Evolutionary conservation across 495 filamentous ascomycete species (phyloP), one percentile per base, ranked within the genome.

Genomic region (Penicillium cosmopolitanum): DNA sequence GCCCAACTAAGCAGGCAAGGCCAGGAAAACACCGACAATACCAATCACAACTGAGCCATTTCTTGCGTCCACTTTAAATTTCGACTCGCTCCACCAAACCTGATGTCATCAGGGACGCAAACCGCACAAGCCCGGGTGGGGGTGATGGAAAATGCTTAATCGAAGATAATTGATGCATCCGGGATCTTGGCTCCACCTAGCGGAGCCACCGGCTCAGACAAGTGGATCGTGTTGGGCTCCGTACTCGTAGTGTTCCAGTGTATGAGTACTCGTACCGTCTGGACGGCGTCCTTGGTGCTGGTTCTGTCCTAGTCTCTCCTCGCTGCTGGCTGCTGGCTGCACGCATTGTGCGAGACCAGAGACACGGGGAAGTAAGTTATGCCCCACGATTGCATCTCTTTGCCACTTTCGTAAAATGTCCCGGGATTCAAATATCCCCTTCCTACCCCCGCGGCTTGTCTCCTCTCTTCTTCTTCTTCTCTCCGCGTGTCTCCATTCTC

Each of bases 31-130:
- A 38, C 2, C 15, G 15, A 18, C 16, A 40, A 40, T 13, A 40
- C 16, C 42, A 44, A 44, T 44, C 42, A 44, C 4, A 44, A 16
- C 42, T 9, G 42, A 4, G 42, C 42, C 16, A 44, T 44, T 43
- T 44, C 36, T 40, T 40, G 11, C 36, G 16, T 11, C 28, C 50
- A n/a, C 28, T 36, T 36, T 15, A 48, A 48, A 48, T 25, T 48
- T 48, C 18, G 46, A 13, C 46, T 28, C 18, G 11, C 46, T 48
- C 18, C 19, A 25, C 21, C 21, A 3, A 4, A 48, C 8, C 40
- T 67, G 65, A 70, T 67, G 59, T 67, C 67, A 66, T 65, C 60
- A 63, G 65, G 65, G 65, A 65, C 67, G 54, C 67, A 60, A 61
- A 55, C 62, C 61, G 43, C 38, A 42, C 18, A 44, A 23, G 46